These are phyloP conservation scores for Phialocephala subalpina DNA, from an alignment of 2,329 filamentous ascomycete species.

Conservation along the genomic window DNA sequence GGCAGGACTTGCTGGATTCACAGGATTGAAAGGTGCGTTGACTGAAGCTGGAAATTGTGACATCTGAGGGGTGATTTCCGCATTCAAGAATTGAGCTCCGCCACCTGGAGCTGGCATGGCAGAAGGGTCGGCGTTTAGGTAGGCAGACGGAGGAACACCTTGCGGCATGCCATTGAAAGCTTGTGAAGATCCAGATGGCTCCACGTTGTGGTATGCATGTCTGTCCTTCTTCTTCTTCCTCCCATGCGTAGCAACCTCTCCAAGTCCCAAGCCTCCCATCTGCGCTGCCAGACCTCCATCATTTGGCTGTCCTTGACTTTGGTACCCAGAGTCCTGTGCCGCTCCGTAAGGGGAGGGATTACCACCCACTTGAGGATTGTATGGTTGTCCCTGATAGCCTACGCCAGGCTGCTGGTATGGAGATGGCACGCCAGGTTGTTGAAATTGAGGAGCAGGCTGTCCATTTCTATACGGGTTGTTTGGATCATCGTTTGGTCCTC, in stretches of 20 bases:
- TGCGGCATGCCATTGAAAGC: slow-evolving; percentile 74
- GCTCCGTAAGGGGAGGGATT: slow-evolving; percentile 43
- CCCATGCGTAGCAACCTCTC: slow-evolving; percentile 55
- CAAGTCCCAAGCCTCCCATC: slow-evolving; percentile 78
- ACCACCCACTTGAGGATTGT: slow-evolving; percentile 35
- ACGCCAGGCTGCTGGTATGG: slow-evolving; percentile 51
- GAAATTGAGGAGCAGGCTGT: slow-evolving; percentile 63
- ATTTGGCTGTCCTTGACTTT: slow-evolving; percentile 46
- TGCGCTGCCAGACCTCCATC: slow-evolving; percentile 70
- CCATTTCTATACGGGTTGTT: slow-evolving; percentile 59
- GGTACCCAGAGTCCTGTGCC: slow-evolving; percentile 34
- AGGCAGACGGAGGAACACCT: slow-evolving; percentile 61
- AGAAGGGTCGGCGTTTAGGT: slow-evolving; percentile 63
- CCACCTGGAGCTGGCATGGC: slow-evolving; percentile 44
- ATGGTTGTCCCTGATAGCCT: slow-evolving; percentile 31
- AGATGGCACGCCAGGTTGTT: slow-evolving; percentile 60
- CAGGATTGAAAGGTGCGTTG: slow-evolving; percentile 58
- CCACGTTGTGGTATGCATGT: slow-evolving; percentile 89
- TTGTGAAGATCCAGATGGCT: slow-evolving; percentile 72
- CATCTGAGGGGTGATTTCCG: slow-evolving; percentile 52
- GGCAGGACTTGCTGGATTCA: slow-evolving; percentile 50
- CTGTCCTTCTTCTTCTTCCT: slow-evolving; percentile 91
- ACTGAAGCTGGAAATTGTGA: slow-evolving; percentile 70
- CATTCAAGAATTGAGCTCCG: slow-evolving; percentile 55
- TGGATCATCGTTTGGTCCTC: slow-evolving; percentile 61